Percentiles rank a stretch among this genome's conserved stretches.
phyloP scores from a whole-genome alignment of 768 basidiomycete species.

The Pleurotus platypus region DNA sequence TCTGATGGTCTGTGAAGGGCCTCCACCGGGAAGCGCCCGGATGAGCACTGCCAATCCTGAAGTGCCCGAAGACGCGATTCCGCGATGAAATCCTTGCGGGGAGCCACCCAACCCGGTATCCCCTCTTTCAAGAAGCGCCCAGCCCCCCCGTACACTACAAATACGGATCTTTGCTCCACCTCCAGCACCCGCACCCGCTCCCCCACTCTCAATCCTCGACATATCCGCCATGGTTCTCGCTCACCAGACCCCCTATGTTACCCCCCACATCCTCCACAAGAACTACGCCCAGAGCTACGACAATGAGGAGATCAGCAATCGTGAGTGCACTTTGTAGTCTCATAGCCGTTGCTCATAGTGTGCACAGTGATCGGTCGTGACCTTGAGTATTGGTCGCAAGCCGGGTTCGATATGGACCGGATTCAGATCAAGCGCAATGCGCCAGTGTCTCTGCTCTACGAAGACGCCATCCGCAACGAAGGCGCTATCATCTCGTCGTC shows the following conservation, averaged over 20 bases:
- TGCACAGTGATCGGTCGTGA: slow-evolving; percentile 83
- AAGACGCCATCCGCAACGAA: slow-evolving; percentile 97
- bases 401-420: slow-evolving; percentile 98
- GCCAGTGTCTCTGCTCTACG: slow-evolving; percentile 85
- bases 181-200: slow-evolving; percentile 15
- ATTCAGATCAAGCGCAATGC: slow-evolving; percentile 96
- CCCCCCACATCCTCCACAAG: slow-evolving; percentile 86
- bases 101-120: not conserved
- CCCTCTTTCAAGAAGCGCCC: not conserved
- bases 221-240: slow-evolving; percentile 57
- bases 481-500: slow-evolving; percentile 96
- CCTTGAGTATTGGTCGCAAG: slow-evolving; percentile 96
- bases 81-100: no score
- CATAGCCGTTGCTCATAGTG: slow-evolving; percentile 2
- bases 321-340: not conserved
- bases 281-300: slow-evolving; percentile 77
- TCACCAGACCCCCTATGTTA: slow-evolving; percentile 80
- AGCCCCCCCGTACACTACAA: not conserved
- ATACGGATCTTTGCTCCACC: slow-evolving; percentile 13
- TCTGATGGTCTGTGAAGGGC: no score
- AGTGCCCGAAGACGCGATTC: no score
- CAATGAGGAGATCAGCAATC: slow-evolving; percentile 50
- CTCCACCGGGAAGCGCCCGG: no score
- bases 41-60: no score
- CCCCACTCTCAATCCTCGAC: not conserved